A percentile compares a stretch with the other conserved stretches of the same genome.
phyloP scores from a whole-genome alignment of 176 grass and related monocot genomes.

The Hyparrhenia diplandra region DNA sequence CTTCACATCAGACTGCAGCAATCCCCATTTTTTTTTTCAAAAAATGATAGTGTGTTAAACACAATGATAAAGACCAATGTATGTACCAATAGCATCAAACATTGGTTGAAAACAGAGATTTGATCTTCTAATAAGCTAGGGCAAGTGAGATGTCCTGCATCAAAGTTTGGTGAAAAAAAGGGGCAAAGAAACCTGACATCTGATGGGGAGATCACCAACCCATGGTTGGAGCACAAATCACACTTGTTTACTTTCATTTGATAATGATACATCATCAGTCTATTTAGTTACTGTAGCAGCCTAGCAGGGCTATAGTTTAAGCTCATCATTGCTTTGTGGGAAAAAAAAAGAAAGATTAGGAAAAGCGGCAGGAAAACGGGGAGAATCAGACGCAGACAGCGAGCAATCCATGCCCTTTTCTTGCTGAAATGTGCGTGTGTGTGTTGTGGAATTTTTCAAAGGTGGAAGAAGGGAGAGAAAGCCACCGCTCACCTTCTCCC shows the following conservation, averaged over 20 bases:
- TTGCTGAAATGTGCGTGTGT: not conserved
- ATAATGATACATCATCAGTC: not conserved
- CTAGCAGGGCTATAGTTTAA: too few species aligned
- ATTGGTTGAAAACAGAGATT: not conserved
- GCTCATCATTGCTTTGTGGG: conserved; percentile 16
- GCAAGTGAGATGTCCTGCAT: conserved; percentile 16
- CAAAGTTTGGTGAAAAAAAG: conserved; percentile 13
- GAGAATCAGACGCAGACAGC: conserved; percentile 19
- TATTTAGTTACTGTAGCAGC: too few species aligned
- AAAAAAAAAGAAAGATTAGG: conserved; percentile 4
- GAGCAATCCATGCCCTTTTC: not conserved
- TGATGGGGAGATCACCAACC: not conserved
- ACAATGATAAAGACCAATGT: not conserved
- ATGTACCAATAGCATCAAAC: not conserved
- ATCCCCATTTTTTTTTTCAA: too few species aligned
- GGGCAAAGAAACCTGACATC: conserved; percentile 34
- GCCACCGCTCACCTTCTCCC: conserved; percentile 36
- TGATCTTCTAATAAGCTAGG: conserved; percentile 11
- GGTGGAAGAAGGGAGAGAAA: conserved; percentile 36
- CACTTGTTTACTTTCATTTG: not conserved
- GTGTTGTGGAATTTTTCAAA: not conserved
- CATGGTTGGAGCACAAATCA: not conserved
- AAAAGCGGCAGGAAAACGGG: conserved; percentile 26
- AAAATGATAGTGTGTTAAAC: not conserved
- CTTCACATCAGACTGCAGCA: too few species aligned